These are phyloP conservation scores for Passalora sequoiae DNA, from an alignment of 2,329 filamentous ascomycete species.

Conservation along the genomic window DNA sequence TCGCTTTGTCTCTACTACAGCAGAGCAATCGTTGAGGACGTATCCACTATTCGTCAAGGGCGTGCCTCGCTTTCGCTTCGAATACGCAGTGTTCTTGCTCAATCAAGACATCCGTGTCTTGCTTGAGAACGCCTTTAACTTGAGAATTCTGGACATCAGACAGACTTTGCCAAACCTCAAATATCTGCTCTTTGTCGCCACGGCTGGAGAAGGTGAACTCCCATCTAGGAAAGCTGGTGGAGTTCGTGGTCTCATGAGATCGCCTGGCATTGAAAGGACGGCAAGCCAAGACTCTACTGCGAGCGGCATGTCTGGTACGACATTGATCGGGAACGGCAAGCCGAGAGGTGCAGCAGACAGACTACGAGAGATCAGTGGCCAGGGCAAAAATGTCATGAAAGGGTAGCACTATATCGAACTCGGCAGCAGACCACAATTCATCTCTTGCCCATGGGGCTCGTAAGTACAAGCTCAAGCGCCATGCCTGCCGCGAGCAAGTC, in stretches of 20 bases:
- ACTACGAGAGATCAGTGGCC: slow-evolving; percentile 21
- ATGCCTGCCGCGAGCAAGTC: no score
- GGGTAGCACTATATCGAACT: neutral
- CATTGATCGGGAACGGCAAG: slow-evolving; percentile 21
- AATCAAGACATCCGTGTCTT: slow-evolving; percentile 88
- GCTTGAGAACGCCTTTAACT: slow-evolving; percentile 56
- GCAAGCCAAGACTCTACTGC: slow-evolving; percentile 26
- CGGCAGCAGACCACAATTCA: no score
- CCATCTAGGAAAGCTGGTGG: slow-evolving; percentile 53
- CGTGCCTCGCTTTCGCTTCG: slow-evolving; percentile 76
- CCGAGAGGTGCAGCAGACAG: slow-evolving; percentile 28
- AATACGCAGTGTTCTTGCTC: slow-evolving; percentile 92
- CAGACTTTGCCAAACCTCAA: slow-evolving; percentile 92
- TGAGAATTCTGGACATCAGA: slow-evolving; percentile 81
- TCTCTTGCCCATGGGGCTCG: no score
- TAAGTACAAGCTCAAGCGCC: no score
- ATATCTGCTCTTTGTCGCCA: slow-evolving; percentile 84
- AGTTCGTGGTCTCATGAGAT: slow-evolving; percentile 42
- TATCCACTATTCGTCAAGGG: slow-evolving; percentile 76
- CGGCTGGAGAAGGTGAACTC: slow-evolving; percentile 64
- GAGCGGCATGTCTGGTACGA: slow-evolving; percentile 22
- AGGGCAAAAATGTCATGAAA: slow-evolving; percentile 6
- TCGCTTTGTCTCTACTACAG: slow-evolving; percentile 17
- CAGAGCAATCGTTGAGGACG: slow-evolving; percentile 33
- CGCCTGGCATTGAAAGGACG: slow-evolving; percentile 14